Base-by-base conservation (phyloP, 2,329 filamentous ascomycete species). In the Sporothrix luriei region DNA sequence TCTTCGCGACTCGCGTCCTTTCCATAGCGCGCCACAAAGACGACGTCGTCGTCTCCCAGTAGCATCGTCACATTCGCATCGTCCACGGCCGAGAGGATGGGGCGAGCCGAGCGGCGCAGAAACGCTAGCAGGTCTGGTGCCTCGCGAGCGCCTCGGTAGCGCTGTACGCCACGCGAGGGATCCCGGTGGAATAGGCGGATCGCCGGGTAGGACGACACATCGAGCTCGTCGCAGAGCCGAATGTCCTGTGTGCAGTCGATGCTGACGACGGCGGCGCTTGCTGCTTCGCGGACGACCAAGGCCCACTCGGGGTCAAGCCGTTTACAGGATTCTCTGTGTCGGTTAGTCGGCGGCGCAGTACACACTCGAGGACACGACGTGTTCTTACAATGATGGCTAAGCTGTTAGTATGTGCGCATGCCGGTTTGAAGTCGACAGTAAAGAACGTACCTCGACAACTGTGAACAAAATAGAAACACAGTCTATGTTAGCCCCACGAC, bases 151-250 rank as follows among this genome's bases (percentile, higher is more conserved):
- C 84, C 83, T 48, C 83, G 79, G 72, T 84, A 85, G 65, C 80
- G 74, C 13, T 73, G 75, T 61, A 76, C 76, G 4, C 73, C 11
- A 1, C 5, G 14, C 3, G 13, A 71, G 2, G 78, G 77, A 33
- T 78, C 75, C 3, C 75, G 74, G 51, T 77, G 77, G 70, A 82
- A 82, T 11, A 82, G 78, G 0, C 83, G 79, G 48, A 85, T 79
- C 7, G 83, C 77, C 2, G 83, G 83, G 70, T 82, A 84, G 0
- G 83, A 84, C 14, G 77, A 76, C 40, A 85, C 76, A 29, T 78
- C 77, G 59, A 79, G 75, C 33, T 81, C 78, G 64, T 76, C 72
- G 73, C 83, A 85, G n/a, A 83, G 72, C 7, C 75, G 71, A 2
- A 73, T n/a, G 2, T 77, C 73, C 1, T 72, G 69, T 3, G 75